Conservation (phyloP, 495 filamentous ascomycete species). For the Hamigera avellanea region DNA sequence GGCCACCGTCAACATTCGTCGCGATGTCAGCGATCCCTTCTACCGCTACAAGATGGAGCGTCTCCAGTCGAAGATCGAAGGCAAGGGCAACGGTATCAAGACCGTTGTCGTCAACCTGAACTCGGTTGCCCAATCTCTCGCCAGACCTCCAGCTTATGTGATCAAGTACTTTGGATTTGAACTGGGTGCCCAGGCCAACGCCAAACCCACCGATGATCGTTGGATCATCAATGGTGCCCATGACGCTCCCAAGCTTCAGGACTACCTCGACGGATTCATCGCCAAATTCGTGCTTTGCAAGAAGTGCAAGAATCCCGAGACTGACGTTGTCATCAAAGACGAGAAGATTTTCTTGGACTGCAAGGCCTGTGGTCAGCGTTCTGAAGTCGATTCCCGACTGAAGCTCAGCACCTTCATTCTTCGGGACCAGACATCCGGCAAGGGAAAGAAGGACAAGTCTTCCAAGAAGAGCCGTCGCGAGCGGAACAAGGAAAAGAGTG, state of each 20-base stretch:
- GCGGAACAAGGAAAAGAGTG: constrained; percentile 57
- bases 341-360: constrained; percentile 85
- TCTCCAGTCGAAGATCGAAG: constrained; percentile 97
- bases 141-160: constrained; percentile 83
- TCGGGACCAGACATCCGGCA: constrained; percentile 71
- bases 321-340: constrained; percentile 87
- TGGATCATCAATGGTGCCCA: constrained; percentile 99
- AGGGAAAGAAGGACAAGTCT: constrained; percentile 90
- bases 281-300: constrained; percentile 96
- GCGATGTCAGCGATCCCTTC: constrained; percentile 97
- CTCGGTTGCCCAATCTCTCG: constrained; percentile 86
- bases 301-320: constrained; percentile 99
- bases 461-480: constrained; percentile 71
- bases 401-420: constrained; percentile 97
- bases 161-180: constrained; percentile 99
- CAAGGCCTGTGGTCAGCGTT: constrained; percentile 94
- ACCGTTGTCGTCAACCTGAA: constrained; percentile 93
- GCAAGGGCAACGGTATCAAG: constrained; percentile 96
- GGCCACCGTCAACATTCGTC: constrained; percentile 93
- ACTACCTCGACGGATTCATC: constrained; percentile 97
- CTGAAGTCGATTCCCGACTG: constrained; percentile 79
- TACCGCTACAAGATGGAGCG: constrained; percentile 99
- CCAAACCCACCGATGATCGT: constrained; percentile 90
- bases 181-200: constrained; percentile 95
- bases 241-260: constrained; percentile 90